phyloP scores from a whole-genome alignment of 1,139 yeast species.

The Pichia sp. region DNA sequence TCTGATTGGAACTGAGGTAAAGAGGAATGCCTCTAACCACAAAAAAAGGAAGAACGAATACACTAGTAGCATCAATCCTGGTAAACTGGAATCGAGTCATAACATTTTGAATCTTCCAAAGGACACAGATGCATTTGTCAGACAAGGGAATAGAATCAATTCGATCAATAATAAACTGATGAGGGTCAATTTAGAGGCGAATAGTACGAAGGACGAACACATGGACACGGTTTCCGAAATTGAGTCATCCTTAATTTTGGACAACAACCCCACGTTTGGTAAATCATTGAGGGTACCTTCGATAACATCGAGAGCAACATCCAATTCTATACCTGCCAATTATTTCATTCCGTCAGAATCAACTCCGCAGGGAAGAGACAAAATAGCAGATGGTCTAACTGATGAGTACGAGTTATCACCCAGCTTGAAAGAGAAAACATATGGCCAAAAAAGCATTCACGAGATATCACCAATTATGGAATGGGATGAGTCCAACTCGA shows the following conservation, averaged over 20 bases:
- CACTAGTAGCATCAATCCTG: too few species aligned
- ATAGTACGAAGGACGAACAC: not conserved
- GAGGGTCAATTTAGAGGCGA: constrained; percentile 12
- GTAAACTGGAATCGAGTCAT: too few species aligned
- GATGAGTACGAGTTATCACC: constrained; percentile 4
- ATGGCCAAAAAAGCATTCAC: not conserved
- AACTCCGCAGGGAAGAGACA: constrained; percentile 6
- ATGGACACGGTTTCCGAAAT: constrained; percentile 11
- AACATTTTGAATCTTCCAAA: too few species aligned
- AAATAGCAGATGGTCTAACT: not conserved
- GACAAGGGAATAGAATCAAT: constrained; percentile 13
- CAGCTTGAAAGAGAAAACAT: not conserved
- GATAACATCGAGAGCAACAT: not conserved
- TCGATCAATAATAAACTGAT: constrained; percentile 16
- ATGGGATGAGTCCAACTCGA: constrained; percentile 7
- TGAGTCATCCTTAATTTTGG: constrained; percentile 11
- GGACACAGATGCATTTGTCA: constrained; percentile 4
- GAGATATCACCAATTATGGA: constrained; percentile 3
- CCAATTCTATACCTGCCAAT: not conserved
- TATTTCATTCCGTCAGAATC: constrained; percentile 6
- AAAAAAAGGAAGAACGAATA: constrained; percentile 6
- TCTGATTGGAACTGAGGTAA: too few species aligned
- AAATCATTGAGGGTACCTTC: not conserved
- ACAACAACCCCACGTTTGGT: constrained; percentile 1
- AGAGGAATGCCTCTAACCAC: too few species aligned